Evolutionary conservation across 1,139 yeast genomes (phyloP), one percentile per base, ranked within the genome.

Genomic region (Debaryomyces psychrophilus): DNA sequence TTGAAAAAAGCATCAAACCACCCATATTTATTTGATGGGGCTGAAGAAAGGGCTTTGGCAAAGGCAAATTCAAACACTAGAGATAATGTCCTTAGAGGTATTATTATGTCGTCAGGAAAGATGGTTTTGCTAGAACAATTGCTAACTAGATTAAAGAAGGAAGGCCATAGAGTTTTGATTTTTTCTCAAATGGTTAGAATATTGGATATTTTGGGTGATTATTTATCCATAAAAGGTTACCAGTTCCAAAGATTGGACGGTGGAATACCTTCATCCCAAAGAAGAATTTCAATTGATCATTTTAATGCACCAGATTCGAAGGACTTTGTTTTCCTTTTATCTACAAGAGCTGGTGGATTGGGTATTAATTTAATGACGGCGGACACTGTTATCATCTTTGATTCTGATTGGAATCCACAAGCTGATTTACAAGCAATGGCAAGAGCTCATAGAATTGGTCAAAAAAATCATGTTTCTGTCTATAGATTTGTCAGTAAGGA

Each of bases 371-470:
- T 95, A 63, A 93, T 92, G 98, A 93, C 99, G 5, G 99, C 99
- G 3, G 99, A 93, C 62, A 93, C 99, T 4, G 99, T 93, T 29
- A 89, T 93, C 56, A 90, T 93, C 37, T 93, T 93, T 68, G 99
- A 93, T 69, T 88, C 97, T 9, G 99, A 93, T 71, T 93, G 99
- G 99, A 93, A 93, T 62, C 98, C 98, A 1, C 98, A 93, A 68
- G 98, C 98, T 1, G 99, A 92, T 77, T 73, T 92, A 56, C 98
- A 93, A 69, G 99, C 99, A 4, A 95, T 95, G 99, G 99, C 99
- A 0, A 84, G 99, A 69, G 99, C 99, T 3, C 99, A 93, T 69
- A 85, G 99, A 75, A 93, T 93, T 61, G 99, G 99, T 12, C 99
- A 93, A 66, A 93, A 93, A 67, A 90, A 89, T 58, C 99, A 93